phyloP scores from a whole-genome alignment of 1,284 basidiomycete species.

The Afroboletus lepidellus region DNA sequence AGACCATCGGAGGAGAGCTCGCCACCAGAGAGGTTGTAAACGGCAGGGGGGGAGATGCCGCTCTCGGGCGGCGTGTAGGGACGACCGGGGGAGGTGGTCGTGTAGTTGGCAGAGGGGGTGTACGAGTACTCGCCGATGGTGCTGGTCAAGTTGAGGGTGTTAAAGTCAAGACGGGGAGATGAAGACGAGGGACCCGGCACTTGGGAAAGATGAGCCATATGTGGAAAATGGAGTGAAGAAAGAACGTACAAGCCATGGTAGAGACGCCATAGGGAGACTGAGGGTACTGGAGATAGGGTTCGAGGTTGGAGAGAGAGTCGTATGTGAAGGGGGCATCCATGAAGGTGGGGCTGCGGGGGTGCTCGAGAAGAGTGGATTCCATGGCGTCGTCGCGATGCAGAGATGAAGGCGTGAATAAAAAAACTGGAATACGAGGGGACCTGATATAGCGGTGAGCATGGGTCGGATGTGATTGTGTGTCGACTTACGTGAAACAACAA shows the following conservation, averaged over 20 bases:
- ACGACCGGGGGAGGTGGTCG: slow-evolving; percentile 56
- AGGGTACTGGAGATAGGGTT: slow-evolving; percentile 51
- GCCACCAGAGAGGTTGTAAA: slow-evolving; percentile 65
- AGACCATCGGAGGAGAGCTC: slow-evolving; percentile 70
- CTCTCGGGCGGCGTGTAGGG: slow-evolving; percentile 66
- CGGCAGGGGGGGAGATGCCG: slow-evolving; percentile 66
- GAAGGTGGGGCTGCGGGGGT: slow-evolving; percentile 46
- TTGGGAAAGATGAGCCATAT: slow-evolving; percentile 23
- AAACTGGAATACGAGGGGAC: slow-evolving; percentile 37
- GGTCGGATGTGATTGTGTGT: slow-evolving; percentile 2
- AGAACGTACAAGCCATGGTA: slow-evolving; percentile 43
- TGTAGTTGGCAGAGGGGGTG: slow-evolving; percentile 48
- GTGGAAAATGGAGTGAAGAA: background rate
- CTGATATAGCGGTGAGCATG: slow-evolving; percentile 18
- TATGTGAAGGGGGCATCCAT: slow-evolving; percentile 61
- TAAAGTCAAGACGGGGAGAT: slow-evolving; percentile 61
- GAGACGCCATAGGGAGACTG: slow-evolving; percentile 46
- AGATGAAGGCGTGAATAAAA: slow-evolving; percentile 36
- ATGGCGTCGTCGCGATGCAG: slow-evolving; percentile 32
- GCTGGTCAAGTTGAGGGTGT: slow-evolving; percentile 55
- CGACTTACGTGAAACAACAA: slow-evolving; percentile 37
- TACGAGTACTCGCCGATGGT: slow-evolving; percentile 67
- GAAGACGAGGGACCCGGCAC: slow-evolving; percentile 46
- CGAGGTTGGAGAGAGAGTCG: slow-evolving; percentile 52
- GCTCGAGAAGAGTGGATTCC: slow-evolving; percentile 51